These are phyloP conservation scores for Pachysandra terminalis DNA, from an alignment of 164 flowering plant species.

Conservation along the genomic window DNA sequence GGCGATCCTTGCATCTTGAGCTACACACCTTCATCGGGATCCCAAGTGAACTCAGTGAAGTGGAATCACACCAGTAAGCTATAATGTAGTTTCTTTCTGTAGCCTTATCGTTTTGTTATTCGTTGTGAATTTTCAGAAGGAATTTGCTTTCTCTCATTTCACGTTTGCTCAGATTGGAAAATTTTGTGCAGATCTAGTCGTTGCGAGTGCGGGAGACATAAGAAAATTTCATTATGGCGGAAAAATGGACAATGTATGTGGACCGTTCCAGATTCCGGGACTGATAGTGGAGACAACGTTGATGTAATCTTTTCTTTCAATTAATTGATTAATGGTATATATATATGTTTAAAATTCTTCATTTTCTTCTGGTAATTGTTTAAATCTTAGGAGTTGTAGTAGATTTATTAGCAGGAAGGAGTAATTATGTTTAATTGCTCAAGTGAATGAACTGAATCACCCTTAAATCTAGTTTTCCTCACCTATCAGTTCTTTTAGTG, in stretches of 20 bases:
- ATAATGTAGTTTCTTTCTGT: not conserved
- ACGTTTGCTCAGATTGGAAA: no score
- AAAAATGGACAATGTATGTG: slow-evolving; percentile 70
- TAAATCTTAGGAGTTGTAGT: no score
- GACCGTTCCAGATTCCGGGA: slow-evolving; percentile 47
- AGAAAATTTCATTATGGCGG: slow-evolving; percentile 57
- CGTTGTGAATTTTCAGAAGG: not conserved
- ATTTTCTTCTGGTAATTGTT: no score
- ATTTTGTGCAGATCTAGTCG: slow-evolving; percentile 56
- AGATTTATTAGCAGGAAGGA: no score
- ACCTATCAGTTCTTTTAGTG: no score
- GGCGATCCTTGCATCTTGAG: slow-evolving; percentile 86
- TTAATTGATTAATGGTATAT: no score
- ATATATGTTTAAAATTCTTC: no score
- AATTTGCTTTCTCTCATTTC: no score
- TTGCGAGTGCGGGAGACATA: slow-evolving; percentile 78
- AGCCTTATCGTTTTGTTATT: not conserved
- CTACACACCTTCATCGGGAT: slow-evolving; percentile 83
- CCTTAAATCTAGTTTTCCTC: no score
- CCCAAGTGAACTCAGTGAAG: slow-evolving; percentile 74
- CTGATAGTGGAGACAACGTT: slow-evolving; percentile 48
- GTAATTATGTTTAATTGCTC: no score
- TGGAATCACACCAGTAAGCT: slow-evolving; percentile 97
- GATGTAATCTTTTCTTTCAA: slow-evolving; percentile 32
- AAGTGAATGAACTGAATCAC: no score